Evolutionary conservation across 2,329 filamentous ascomycete genomes (phyloP).

Genomic region (Monosporascus sp.): DNA sequence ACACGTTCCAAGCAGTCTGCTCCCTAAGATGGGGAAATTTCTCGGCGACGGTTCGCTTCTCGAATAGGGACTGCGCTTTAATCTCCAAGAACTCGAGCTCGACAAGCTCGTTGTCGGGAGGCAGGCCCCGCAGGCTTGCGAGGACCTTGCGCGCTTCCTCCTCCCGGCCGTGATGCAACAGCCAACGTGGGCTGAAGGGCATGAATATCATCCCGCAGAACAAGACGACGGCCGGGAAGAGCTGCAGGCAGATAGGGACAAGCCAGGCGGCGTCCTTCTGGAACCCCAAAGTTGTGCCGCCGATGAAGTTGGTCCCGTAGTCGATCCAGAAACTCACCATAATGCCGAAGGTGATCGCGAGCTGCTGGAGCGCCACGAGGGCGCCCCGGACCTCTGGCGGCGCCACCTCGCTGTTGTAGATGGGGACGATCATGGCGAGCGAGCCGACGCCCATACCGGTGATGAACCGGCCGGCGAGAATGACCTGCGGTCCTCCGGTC

Average conservation of each 20-base stretch:
- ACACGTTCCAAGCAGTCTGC: constrained; percentile 55
- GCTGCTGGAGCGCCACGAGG: constrained; percentile 42
- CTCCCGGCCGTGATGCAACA: constrained; percentile 59
- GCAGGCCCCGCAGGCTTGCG: constrained; percentile 56
- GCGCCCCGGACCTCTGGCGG: constrained; percentile 37
- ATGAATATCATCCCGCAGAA: constrained; percentile 70
- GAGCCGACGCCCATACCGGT: constrained; percentile 68
- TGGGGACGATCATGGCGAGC: constrained; percentile 61
- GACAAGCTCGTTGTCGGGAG: constrained; percentile 60
- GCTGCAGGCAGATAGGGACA: constrained; percentile 65
- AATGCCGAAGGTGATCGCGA: constrained; percentile 54
- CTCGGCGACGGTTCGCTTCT: constrained; percentile 64
- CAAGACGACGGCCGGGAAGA: constrained; percentile 61
- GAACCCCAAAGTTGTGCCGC: constrained; percentile 35
- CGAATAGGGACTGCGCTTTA: constrained; percentile 71
- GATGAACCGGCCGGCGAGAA: constrained; percentile 67
- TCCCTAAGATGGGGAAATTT: constrained; percentile 61
- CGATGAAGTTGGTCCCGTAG: constrained; percentile 62
- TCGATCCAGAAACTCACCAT: constrained; percentile 62
- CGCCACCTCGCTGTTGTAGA: constrained; percentile 43
- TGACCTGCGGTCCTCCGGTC: constrained; percentile 48
- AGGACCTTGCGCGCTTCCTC: constrained; percentile 60
- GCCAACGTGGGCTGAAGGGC: constrained; percentile 74
- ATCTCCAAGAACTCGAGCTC: constrained; percentile 78
- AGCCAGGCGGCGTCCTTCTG: constrained; percentile 70